Conservation (phyloP, 495 filamentous ascomycete species). For the Podospora pseudoanserina region DNA sequence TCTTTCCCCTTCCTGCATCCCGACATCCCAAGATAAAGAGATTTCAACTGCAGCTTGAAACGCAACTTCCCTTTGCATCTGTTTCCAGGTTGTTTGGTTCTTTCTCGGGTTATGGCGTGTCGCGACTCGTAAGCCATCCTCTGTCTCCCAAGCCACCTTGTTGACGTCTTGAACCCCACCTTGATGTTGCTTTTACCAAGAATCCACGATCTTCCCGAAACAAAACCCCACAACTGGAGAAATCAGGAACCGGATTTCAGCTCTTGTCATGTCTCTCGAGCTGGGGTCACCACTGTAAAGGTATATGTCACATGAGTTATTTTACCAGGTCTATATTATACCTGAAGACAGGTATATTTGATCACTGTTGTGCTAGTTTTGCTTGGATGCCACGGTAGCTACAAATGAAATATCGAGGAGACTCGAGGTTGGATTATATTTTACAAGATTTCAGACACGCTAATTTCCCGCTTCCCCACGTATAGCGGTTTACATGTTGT, state of each 20-base stretch:
- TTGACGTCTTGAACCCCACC: not conserved
- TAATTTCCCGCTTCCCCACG: not conserved
- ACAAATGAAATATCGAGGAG: not conserved
- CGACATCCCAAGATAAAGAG: not conserved
- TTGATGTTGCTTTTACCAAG: not conserved
- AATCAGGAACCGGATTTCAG: constrained; percentile 1
- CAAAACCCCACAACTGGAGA: constrained; percentile 1
- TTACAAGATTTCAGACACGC: not conserved
- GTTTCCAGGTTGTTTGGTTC: too few species aligned
- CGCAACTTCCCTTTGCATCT: not conserved
- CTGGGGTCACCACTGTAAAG: not conserved
- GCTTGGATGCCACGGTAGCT: not conserved
- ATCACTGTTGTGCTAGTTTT: not conserved
- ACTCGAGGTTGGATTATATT: not conserved
- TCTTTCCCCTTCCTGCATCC: not conserved
- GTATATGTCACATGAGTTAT: not conserved
- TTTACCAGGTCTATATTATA: not conserved
- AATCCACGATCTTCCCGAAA: constrained; percentile 1
- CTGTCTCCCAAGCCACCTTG: not conserved
- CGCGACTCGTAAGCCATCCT: not conserved
- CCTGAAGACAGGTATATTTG: not conserved
- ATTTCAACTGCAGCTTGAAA: not conserved
- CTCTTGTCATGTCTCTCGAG: not conserved
- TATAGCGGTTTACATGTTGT: constrained; percentile 27
- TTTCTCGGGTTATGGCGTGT: not conserved